Base-by-base conservation (phyloP, 139 green algal genomes). In the Volvox africanus region DNA sequence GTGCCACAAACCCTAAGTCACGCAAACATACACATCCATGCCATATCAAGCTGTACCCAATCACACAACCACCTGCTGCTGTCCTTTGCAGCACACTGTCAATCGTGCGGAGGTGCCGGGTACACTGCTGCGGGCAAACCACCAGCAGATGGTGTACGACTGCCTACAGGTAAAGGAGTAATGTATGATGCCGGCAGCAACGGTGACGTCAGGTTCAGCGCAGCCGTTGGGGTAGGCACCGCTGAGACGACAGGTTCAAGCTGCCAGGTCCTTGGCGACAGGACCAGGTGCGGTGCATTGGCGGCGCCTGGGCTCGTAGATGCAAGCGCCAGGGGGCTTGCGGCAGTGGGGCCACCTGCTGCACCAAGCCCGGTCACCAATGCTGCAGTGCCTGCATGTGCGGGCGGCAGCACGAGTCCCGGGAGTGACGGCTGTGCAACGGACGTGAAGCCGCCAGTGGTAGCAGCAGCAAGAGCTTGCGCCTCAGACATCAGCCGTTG, bases 241-340 rank as follows among this genome's bases (percentile, higher is more conserved):
- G 75, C 75, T 9, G 32, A 33, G 26, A 36, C 13, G 16, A 1
- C n/a, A 5, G 86, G 71, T 44, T 90, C 86, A 73, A 90, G 36
- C 50, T 90, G 86, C 86, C 86, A 90, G 11, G 86, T 90, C 37
- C 73, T 50, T 0, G 86, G 73, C 30, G 86, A 90, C 30, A 83
- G 6, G 0, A 76, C 73, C 68, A 75, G 33, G 6, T 24, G 85
- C 14, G 71, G 69, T 22, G 82, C 16, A n/a, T 50, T 78, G 82
- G 32, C 26, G 1, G 22, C 65, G 2, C 24, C n/a, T 22, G 61
- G 6, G 0, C 2, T 28, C 32, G 55, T 5, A 11, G n/a, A 20
- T 19, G 3, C 30, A 11, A 61, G 0, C 2, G 61, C 61, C 18
- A 18, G 30, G 30, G 81, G 13, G n/a, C 16, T 50, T 12, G 22